Percentiles rank a stretch among this genome's conserved stretches.
Conservation (phyloP, 2,329 filamentous ascomycete genomes). For the Colletotrichum paranaense region DNA sequence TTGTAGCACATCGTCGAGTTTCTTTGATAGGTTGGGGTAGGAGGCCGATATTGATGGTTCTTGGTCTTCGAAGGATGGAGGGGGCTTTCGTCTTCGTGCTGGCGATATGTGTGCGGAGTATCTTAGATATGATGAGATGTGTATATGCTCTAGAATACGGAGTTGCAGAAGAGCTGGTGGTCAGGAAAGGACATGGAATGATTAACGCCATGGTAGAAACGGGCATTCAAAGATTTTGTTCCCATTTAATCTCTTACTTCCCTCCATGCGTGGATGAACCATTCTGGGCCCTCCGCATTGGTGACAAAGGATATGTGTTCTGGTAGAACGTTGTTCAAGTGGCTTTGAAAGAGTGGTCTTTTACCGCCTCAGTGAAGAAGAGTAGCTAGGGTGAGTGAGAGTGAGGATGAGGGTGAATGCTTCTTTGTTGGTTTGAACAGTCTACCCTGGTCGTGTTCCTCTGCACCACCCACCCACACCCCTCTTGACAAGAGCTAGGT, state of each 20-base stretch:
- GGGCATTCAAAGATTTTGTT: background rate
- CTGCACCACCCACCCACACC: no score
- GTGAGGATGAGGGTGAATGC: no score
- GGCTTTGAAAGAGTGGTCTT: background rate
- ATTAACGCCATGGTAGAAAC: background rate
- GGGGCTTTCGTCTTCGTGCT: background rate
- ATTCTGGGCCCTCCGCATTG: no score
- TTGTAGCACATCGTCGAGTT: conserved; percentile 33
- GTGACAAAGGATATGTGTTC: background rate
- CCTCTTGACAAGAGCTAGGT: background rate
- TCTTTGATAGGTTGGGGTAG: background rate
- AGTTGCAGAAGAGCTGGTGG: background rate
- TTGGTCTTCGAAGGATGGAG: background rate
- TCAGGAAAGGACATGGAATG: background rate
- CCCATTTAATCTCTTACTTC: background rate
- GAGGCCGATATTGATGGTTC: background rate
- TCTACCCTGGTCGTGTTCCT: background rate
- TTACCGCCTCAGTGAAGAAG: background rate
- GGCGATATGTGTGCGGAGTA: no score
- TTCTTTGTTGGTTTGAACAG: background rate
- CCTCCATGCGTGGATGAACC: background rate
- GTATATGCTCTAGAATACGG: background rate
- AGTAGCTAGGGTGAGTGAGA: no score
- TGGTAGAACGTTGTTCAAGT: background rate
- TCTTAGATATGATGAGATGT: background rate